Percentiles rank a stretch among this genome's conserved stretches.
phyloP scores from a whole-genome alignment of 2,329 filamentous ascomycete genomes.

The Aureobasidium sp. region DNA sequence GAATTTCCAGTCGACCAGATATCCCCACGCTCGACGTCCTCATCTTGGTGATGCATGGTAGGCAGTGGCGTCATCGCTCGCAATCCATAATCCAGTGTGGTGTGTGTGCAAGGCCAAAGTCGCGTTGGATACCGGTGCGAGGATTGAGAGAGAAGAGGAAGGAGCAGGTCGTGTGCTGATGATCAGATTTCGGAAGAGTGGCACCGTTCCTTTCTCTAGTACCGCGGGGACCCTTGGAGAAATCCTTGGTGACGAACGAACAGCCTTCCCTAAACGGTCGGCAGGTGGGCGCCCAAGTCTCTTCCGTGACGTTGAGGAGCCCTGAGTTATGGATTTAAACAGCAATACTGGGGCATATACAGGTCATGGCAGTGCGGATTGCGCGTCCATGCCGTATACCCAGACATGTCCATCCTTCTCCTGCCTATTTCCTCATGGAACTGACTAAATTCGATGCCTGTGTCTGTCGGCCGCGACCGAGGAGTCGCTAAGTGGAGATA shows the following conservation, averaged over 20 bases:
- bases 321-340: neutral
- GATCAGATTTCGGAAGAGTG: neutral
- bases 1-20: constrained; percentile 1
- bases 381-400: neutral
- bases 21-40: constrained; percentile 2
- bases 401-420: neutral
- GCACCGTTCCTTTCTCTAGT: constrained; percentile 4
- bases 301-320: neutral
- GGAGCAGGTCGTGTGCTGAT: neutral
- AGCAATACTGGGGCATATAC: neutral
- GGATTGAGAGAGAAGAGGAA: neutral
- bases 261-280: neutral
- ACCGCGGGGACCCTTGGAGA: neutral
- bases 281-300: neutral
- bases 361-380: neutral
- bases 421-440: neutral
- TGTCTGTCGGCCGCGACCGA: neutral
- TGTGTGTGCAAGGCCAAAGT: neutral
- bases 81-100: neutral
- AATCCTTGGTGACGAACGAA: neutral
- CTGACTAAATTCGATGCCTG: neutral
- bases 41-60: neutral
- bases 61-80: neutral
- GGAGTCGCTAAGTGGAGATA: constrained; percentile 2
- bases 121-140: neutral